A percentile compares a stretch with the other conserved stretches of the same genome.
Evolutionary conservation across 2,329 filamentous ascomycete species (phyloP).

Genomic region (Aspergillus viridinutans): DNA sequence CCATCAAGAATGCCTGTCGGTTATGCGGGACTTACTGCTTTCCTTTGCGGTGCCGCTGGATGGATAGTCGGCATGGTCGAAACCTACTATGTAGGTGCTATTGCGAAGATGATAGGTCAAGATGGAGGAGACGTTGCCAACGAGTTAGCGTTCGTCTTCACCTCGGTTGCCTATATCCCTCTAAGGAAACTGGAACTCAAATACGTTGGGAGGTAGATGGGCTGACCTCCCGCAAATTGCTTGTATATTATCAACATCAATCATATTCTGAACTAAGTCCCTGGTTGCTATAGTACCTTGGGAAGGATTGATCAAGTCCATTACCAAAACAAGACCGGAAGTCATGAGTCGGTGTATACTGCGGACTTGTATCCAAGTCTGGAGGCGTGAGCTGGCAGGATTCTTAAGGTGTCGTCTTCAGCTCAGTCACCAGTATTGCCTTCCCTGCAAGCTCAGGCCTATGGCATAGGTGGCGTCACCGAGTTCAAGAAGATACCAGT

Average conservation of each 20-base stretch:
- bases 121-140: conserved; percentile 50
- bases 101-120: conserved; percentile 44
- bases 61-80: conserved; percentile 58
- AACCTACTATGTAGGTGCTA: conserved; percentile 51
- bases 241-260: neutral
- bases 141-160: conserved; percentile 50
- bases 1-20: conserved; percentile 43
- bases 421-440: too few species aligned
- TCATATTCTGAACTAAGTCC: too few species aligned
- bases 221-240: neutral
- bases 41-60: conserved; percentile 43
- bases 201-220: conserved; percentile 38
- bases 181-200: conserved; percentile 48
- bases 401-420: too few species aligned
- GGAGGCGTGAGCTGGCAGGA: too few species aligned
- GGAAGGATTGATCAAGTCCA: too few species aligned
- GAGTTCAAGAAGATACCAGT: too few species aligned
- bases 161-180: conserved; percentile 46
- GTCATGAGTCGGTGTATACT: too few species aligned
- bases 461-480: too few species aligned
- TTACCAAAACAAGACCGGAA: too few species aligned
- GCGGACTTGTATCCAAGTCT: too few species aligned
- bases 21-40: conserved; percentile 42
- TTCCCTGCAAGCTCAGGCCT: too few species aligned
- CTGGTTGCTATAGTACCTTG: too few species aligned